phyloP scores from a whole-genome alignment of 164 flowering plant genomes.

The Echeveria elegans region DNA sequence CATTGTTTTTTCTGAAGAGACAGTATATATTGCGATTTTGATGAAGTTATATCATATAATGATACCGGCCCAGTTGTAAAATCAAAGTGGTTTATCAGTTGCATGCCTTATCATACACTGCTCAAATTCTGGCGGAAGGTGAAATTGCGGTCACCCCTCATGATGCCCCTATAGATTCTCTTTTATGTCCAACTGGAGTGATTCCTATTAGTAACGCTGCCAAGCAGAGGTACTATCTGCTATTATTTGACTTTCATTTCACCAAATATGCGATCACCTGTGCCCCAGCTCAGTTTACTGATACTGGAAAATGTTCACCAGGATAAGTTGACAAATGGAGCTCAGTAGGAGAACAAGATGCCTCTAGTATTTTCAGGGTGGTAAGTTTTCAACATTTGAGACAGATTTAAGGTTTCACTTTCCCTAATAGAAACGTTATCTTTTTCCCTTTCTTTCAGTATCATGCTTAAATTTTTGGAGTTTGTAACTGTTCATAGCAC shows the following conservation, averaged over 20 bases:
- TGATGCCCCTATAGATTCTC: slow-evolving; percentile 73
- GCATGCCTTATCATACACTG: slow-evolving; percentile 80
- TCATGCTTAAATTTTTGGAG: no score
- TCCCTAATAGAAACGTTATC: no score
- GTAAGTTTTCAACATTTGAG: not conserved
- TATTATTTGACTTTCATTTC: not conserved
- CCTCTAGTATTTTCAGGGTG: not conserved
- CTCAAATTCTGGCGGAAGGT: slow-evolving; percentile 78
- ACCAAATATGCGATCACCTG: not conserved
- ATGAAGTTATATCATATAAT: not conserved
- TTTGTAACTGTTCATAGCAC: no score
- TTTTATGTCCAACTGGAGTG: slow-evolving; percentile 69
- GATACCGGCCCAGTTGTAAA: not conserved
- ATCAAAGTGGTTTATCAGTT: slow-evolving; percentile 30
- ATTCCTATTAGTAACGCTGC: slow-evolving; percentile 63
- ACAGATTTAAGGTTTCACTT: no score
- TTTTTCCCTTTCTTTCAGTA: no score
- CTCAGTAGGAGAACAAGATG: not conserved
- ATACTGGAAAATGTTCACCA: not conserved
- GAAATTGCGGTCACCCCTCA: slow-evolving; percentile 32
- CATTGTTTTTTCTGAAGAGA: not conserved
- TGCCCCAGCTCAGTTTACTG: not conserved
- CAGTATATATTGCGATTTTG: not conserved
- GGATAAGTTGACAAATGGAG: not conserved
- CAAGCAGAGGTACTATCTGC: slow-evolving; percentile 25